Evolutionary conservation across 305 asterid genomes (phyloP).

Genomic region (Lippia alba): DNA sequence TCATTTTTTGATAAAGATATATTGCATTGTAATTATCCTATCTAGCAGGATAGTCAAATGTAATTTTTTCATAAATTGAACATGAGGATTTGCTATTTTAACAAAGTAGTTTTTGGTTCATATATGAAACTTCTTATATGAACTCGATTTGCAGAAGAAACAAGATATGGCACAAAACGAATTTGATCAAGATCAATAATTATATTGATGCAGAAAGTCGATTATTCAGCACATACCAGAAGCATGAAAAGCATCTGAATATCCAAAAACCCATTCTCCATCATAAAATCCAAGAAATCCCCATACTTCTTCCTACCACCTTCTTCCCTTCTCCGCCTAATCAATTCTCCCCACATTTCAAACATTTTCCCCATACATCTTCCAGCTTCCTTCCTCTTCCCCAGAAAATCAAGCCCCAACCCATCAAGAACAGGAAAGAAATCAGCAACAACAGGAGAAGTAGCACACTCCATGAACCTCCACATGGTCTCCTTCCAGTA

Average conservation of each 20-base stretch:
- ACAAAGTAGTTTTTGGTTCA: too few relatives aligned
- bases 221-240: slow-evolving; percentile 23
- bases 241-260: slow-evolving; percentile 43
- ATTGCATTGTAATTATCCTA: too few relatives aligned
- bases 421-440: slow-evolving; percentile 40
- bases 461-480: slow-evolving; percentile 42
- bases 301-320: neutral
- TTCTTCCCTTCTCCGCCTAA: slow-evolving; percentile 35
- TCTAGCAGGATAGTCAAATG: too few relatives aligned
- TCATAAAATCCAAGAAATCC: slow-evolving; percentile 45
- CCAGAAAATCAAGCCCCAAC: slow-evolving; percentile 32
- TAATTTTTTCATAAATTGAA: too few relatives aligned
- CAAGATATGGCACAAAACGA: too few relatives aligned
- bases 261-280: slow-evolving; percentile 37
- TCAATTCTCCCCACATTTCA: slow-evolving; percentile 36
- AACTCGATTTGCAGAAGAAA: too few relatives aligned
- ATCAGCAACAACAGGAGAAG: slow-evolving; percentile 45
- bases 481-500: slow-evolving; percentile 35
- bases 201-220: neutral
- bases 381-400: slow-evolving; percentile 25
- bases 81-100: too few relatives aligned
- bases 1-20: too few relatives aligned
- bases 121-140: too few relatives aligned
- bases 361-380: slow-evolving; percentile 36
- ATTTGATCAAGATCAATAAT: too few relatives aligned